phyloP scores from a whole-genome alignment of 2,329 filamentous ascomycete species.

The Claviceps maximensis region DNA sequence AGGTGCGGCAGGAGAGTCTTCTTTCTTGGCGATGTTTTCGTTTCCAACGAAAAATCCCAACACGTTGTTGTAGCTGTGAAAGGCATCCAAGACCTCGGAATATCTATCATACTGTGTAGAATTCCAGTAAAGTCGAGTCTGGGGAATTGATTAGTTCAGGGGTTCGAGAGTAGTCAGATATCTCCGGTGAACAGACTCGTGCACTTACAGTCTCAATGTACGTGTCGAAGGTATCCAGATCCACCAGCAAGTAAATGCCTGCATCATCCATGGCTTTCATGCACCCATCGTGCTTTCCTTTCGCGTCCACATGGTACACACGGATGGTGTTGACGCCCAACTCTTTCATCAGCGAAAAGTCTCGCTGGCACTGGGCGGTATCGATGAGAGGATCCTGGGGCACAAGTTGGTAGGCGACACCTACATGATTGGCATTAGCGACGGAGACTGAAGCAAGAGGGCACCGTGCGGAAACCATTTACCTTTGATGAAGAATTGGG shows the following conservation, averaged over 20 bases:
- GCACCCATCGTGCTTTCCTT: slow-evolving; percentile 59
- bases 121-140: slow-evolving; percentile 58
- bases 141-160: background rate
- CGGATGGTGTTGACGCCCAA: slow-evolving; percentile 75
- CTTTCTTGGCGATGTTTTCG: slow-evolving; percentile 58
- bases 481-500: slow-evolving; percentile 80
- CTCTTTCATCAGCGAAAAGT: slow-evolving; percentile 64
- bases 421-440: slow-evolving; percentile 25
- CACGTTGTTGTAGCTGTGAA: slow-evolving; percentile 65
- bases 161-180: background rate
- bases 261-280: slow-evolving; percentile 69
- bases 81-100: slow-evolving; percentile 60
- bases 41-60: slow-evolving; percentile 82
- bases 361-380: slow-evolving; percentile 60
- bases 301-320: slow-evolving; percentile 73
- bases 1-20: slow-evolving; percentile 53
- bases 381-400: slow-evolving; percentile 63
- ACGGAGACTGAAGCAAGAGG: background rate
- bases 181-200: background rate
- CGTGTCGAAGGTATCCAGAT: slow-evolving; percentile 63
- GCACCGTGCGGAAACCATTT: slow-evolving; percentile 3
- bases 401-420: slow-evolving; percentile 56
- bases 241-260: slow-evolving; percentile 74
- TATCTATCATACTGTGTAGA: slow-evolving; percentile 56
- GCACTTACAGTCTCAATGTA: slow-evolving; percentile 48